These are phyloP conservation scores for Rhodosporidiobolus odoratus DNA, from an alignment of 768 basidiomycete genomes.

Conservation along the genomic window DNA sequence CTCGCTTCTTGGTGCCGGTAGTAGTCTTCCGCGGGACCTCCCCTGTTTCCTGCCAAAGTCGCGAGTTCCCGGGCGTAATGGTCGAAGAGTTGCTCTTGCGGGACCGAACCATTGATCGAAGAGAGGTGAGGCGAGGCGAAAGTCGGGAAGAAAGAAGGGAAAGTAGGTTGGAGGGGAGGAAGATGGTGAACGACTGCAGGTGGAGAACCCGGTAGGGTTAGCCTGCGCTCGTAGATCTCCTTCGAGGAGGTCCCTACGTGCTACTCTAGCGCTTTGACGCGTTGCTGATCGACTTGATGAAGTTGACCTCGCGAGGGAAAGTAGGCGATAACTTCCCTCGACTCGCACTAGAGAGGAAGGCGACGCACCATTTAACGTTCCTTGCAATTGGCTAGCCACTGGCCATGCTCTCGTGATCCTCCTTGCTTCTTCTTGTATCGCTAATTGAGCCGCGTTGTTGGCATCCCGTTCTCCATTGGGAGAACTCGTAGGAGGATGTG, in stretches of 20 bases:
- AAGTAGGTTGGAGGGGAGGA: slow-evolving; percentile 1
- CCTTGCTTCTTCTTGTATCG: slow-evolving; percentile 16
- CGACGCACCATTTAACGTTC: too few species aligned
- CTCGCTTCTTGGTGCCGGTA: not conserved
- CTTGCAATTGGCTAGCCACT: slow-evolving; percentile 12
- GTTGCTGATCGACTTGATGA: too few species aligned
- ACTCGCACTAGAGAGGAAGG: too few species aligned
- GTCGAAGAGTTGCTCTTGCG: slow-evolving; percentile 22
- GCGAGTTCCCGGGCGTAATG: slow-evolving; percentile 25
- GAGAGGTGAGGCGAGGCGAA: not conserved
- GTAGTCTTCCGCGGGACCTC: not conserved
- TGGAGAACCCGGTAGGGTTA: not conserved
- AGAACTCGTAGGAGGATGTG: not conserved
- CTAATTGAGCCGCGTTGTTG: not conserved
- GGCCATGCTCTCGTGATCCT: slow-evolving; percentile 41
- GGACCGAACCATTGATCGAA: not conserved
- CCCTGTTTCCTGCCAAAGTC: not conserved
- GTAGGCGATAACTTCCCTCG: too few species aligned
- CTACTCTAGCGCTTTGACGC: too few species aligned
- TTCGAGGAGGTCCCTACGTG: too few species aligned
- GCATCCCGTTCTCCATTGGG: not conserved
- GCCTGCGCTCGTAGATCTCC: not conserved
- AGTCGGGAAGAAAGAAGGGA: slow-evolving; percentile 26
- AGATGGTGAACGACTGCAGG: slow-evolving; percentile 27
- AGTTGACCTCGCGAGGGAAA: too few species aligned